These are phyloP conservation scores for Cladosporium cucumerinum DNA, from an alignment of 2,329 filamentous ascomycete species.

Conservation along the genomic window DNA sequence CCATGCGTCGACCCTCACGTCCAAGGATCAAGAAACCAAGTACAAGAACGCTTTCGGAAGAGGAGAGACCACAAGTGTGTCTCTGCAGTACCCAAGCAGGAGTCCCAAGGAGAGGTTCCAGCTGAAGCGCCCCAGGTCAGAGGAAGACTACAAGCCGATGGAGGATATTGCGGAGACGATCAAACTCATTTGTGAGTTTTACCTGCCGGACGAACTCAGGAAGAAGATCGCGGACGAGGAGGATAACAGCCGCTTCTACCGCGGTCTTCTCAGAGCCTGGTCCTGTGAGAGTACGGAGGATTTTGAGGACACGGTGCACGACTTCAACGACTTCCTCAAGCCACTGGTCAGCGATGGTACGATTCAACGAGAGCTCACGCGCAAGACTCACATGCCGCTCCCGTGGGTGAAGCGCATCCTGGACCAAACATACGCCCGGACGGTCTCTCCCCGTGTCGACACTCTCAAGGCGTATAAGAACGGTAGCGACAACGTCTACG, in stretches of 20 bases:
- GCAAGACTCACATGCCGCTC: slow-evolving; percentile 66
- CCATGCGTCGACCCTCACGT: slow-evolving; percentile 42
- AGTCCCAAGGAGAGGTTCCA: slow-evolving; percentile 54
- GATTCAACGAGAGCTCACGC: slow-evolving; percentile 68
- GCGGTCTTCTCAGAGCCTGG: slow-evolving; percentile 71
- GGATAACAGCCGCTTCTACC: slow-evolving; percentile 69
- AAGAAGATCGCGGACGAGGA: slow-evolving; percentile 42
- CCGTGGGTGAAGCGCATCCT: slow-evolving; percentile 66
- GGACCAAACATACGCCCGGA: slow-evolving; percentile 81
- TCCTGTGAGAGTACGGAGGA: slow-evolving; percentile 61
- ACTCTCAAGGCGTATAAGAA: slow-evolving; percentile 80
- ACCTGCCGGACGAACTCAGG: slow-evolving; percentile 66
- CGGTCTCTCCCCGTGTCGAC: slow-evolving; percentile 84
- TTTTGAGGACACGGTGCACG: slow-evolving; percentile 68
- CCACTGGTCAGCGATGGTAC: slow-evolving; percentile 65
- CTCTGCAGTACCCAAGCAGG: slow-evolving; percentile 80
- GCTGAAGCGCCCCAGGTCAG: slow-evolving; percentile 65
- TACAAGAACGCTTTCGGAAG: slow-evolving; percentile 51
- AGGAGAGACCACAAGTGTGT: slow-evolving; percentile 40
- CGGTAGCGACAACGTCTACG: slow-evolving; percentile 90
- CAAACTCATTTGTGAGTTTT: slow-evolving; percentile 64
- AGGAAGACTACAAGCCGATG: slow-evolving; percentile 62
- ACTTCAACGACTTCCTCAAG: slow-evolving; percentile 72
- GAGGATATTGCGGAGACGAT: slow-evolving; percentile 59
- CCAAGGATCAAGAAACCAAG: slow-evolving; percentile 40